Conservation (phyloP, 2,329 filamentous ascomycete genomes). For the Arachnomyces sp. region DNA sequence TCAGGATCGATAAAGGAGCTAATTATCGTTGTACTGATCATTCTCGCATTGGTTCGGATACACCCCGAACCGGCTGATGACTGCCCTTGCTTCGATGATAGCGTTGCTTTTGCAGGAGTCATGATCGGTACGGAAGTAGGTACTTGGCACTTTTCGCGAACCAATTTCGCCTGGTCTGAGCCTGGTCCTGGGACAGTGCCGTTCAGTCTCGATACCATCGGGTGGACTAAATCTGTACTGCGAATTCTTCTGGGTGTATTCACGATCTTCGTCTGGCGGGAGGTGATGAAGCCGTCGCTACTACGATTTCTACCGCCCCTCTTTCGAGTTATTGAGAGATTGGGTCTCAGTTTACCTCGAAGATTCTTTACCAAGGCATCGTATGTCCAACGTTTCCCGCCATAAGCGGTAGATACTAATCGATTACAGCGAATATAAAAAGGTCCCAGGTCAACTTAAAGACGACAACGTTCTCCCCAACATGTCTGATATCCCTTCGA, state of each 20-base stretch:
- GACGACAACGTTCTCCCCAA: conserved; percentile 85
- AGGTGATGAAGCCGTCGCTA: conserved; percentile 75
- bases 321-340: conserved; percentile 74
- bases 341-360: conserved; percentile 71
- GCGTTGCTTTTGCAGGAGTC: conserved; percentile 84
- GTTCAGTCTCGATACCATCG: conserved; percentile 59
- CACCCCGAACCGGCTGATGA: conserved; percentile 95
- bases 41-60: conserved; percentile 71
- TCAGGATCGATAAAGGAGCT: conserved; percentile 57
- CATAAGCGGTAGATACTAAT: conserved; percentile 9
- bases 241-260: conserved; percentile 73
- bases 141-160: conserved; percentile 69
- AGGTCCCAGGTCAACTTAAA: conserved; percentile 62
- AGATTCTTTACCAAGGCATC: conserved; percentile 87
- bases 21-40: conserved; percentile 53
- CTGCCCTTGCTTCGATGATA: conserved; percentile 95
- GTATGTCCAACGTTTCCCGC: conserved; percentile 29
- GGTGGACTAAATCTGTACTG: conserved; percentile 53
- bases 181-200: conserved; percentile 53
- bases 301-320: conserved; percentile 72
- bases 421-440: conserved; percentile 60
- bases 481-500: conserved; percentile 75
- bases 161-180: conserved; percentile 43
- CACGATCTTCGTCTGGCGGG: conserved; percentile 82
- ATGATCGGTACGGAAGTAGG: conserved; percentile 76